A percentile compares a stretch with the other conserved stretches of the same genome.
phyloP scores from a whole-genome alignment of 192 early-diverging fungal species.

The Umbelopsis sp. region DNA sequence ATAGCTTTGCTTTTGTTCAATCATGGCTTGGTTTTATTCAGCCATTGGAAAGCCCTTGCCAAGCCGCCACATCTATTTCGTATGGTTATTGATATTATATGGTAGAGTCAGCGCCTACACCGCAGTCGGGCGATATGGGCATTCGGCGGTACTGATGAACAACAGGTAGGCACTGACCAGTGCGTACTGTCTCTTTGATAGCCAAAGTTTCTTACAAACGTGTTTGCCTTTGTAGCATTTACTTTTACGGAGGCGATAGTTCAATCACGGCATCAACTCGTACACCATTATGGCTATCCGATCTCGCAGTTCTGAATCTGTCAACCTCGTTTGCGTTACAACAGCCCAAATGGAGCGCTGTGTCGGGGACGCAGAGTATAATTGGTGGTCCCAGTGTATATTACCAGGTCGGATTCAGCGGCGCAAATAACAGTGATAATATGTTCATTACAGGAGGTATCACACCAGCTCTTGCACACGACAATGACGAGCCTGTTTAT shows the following conservation, averaged over 20 bases:
- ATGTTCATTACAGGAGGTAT: constrained; percentile 36
- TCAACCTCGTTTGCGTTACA: constrained; percentile 19
- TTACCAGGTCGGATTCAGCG: constrained; percentile 32
- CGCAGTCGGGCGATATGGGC: constrained; percentile 28
- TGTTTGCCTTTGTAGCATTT: constrained; percentile 19
- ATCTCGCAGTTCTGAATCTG: constrained; percentile 32
- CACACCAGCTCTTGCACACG: neutral
- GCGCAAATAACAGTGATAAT: constrained; percentile 1
- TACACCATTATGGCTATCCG: constrained; percentile 36
- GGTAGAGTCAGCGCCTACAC: constrained; percentile 9
- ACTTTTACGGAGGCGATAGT: constrained; percentile 39
- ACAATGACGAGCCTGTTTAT: constrained; percentile 19
- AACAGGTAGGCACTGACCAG: constrained; percentile 16
- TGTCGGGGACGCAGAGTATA: constrained; percentile 31
- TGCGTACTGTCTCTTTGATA: neutral
- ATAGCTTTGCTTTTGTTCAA: neutral
- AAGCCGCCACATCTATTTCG: neutral
- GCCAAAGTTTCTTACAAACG: neutral
- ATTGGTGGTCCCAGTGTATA: constrained; percentile 34
- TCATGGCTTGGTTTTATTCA: neutral
- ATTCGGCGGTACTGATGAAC: constrained; percentile 26
- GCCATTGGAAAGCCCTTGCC: neutral
- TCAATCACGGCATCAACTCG: constrained; percentile 22
- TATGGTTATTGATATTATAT: neutral
- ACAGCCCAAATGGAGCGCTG: constrained; percentile 29